Conservation (phyloP, 2,329 filamentous ascomycete species). For the Gaeumannomyces sp. region DNA sequence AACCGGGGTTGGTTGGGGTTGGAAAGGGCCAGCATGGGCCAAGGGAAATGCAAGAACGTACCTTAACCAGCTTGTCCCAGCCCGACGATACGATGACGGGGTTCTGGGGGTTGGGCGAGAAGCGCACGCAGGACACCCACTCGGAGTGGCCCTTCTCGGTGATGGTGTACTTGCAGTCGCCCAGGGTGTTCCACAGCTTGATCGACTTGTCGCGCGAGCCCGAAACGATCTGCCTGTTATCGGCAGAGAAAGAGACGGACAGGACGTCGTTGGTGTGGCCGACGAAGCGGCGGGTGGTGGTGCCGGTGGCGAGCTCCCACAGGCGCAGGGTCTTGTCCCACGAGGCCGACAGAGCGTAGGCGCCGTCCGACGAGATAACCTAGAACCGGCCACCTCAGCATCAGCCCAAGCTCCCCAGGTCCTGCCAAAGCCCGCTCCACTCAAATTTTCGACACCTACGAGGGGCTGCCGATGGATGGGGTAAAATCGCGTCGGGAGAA, state of each 20-base stretch:
- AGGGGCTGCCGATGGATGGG: neutral
- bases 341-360: constrained; percentile 96
- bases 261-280: constrained; percentile 99
- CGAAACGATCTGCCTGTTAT: constrained; percentile 99
- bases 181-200: constrained; percentile 99
- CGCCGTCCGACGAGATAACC: constrained; percentile 99
- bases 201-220: constrained; percentile 97
- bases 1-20: constrained; percentile 17
- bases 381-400: constrained; percentile 29
- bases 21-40: neutral
- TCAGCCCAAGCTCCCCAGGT: constrained; percentile 27
- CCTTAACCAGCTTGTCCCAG: constrained; percentile 99
- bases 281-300: constrained; percentile 96
- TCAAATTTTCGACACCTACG: constrained; percentile 1
- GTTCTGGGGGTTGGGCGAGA: constrained; percentile 99
- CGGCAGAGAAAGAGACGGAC: constrained; percentile 99
- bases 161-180: constrained; percentile 99
- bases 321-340: constrained; percentile 99
- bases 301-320: constrained; percentile 97
- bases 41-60: constrained; percentile 45
- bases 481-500: constrained; percentile 25
- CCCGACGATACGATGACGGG: constrained; percentile 97
- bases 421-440: neutral
- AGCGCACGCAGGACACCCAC: constrained; percentile 99
- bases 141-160: constrained; percentile 99